Evolutionary conservation across 2,329 filamentous ascomycete genomes (phyloP).

Genomic region (Botryotinia calthae): DNA sequence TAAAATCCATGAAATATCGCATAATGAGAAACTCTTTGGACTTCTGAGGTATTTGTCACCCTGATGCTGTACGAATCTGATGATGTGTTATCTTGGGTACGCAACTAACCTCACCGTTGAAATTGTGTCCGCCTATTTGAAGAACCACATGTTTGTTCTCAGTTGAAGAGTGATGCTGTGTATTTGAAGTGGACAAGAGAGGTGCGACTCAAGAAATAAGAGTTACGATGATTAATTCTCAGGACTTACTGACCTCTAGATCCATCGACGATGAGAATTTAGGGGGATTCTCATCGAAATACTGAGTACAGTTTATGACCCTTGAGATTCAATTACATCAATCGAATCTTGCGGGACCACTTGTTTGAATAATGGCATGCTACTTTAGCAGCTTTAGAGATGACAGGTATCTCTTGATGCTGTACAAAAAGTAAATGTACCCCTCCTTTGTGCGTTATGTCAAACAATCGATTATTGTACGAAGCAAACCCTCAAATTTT

Average conservation of each 20-base stretch:
- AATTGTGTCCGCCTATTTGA: neutral
- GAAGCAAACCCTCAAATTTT: slow-evolving; percentile 3
- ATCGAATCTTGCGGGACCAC: neutral
- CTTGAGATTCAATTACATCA: neutral
- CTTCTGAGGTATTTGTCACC: neutral
- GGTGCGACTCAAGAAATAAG: neutral
- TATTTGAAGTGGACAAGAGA: neutral
- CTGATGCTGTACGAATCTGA: neutral
- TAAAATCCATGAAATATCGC: neutral
- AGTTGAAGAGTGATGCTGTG: neutral
- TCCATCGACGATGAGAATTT: neutral
- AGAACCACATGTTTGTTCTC: neutral
- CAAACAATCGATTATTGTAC: neutral
- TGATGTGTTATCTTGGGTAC: neutral
- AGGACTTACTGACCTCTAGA: neutral
- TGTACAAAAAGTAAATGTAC: neutral
- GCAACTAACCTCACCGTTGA: neutral
- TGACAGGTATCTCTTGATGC: neutral
- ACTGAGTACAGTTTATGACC: neutral
- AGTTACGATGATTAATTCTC: neutral
- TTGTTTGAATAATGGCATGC: neutral
- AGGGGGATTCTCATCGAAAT: neutral
- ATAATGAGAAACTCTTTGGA: neutral
- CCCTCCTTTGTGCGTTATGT: neutral
- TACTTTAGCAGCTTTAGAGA: neutral